Base-by-base conservation (phyloP, 352 stramenopile species). In the Phytophthora sojae region DNA sequence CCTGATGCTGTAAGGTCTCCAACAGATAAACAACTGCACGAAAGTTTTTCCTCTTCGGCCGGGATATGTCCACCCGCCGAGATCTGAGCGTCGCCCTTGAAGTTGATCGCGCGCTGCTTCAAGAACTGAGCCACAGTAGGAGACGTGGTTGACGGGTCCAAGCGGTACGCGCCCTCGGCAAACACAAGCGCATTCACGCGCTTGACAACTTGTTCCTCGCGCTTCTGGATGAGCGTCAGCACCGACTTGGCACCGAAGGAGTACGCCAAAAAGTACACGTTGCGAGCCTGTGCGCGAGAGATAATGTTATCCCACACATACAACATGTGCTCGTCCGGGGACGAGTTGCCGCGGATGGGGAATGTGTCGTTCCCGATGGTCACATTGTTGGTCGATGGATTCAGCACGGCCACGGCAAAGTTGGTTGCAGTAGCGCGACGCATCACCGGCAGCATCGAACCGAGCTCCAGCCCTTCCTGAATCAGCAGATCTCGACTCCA, bases 281-380 rank as follows among this genome's bases (percentile, higher is more conserved):
- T 89, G 64, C 76, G 77, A 15, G 86, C 86, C 15, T 83, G 66
- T 0, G 85, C 77, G 54, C 81, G 83, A 8, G 74, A 85, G 56
- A 94, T 84, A 54, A 92, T 86, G 59, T 92, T 78, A 65, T 93
- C 85, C 85, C 87, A 94, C 26, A 93, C 78, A 59, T 93, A 93
- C 23, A 90, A 66, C 65, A 79, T 83, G 63, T 94, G 85, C 57
- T 93, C 85, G 55, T 94, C 85, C 0, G 87, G 76, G 4, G 82
- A 82, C 11, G 81, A 71, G 59, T 82, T 91, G 37, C 78, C 73
- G 19, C 84, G 84, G 63, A 94, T 94, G 51, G 79, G 79, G 23
- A 83, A 76, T 2, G 78, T 67, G 37, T 88, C 69, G 60, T 88
- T 87, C 44, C 57, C 73, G 32, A 92, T 73, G 11, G 76, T 93